Conservation (phyloP, 768 basidiomycete genomes). For the Mycena epipterygia region DNA sequence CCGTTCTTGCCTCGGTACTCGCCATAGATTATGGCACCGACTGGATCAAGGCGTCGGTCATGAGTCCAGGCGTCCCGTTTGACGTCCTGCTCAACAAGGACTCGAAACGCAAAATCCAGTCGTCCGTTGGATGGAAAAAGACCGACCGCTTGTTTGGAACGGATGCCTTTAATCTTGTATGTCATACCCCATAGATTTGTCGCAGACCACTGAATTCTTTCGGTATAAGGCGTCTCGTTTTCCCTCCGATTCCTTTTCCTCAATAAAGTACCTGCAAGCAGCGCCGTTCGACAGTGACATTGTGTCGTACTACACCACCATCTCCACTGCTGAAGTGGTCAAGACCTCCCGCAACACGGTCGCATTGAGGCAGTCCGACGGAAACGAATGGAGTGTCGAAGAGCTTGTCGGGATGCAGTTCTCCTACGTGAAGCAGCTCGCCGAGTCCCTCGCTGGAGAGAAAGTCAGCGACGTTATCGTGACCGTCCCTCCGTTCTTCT, state of each 20-base stretch:
- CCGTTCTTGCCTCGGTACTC: conserved; percentile 81
- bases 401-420: conserved; percentile 97
- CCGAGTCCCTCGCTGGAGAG: conserved; percentile 82
- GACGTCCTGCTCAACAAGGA: conserved; percentile 97
- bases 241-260: conserved; percentile 88
- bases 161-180: conserved; percentile 90
- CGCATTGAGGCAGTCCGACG: conserved; percentile 70
- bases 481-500: conserved; percentile 92
- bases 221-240: conserved; percentile 93
- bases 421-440: conserved; percentile 89
- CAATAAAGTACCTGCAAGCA: conserved; percentile 87
- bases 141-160: conserved; percentile 90
- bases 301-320: conserved; percentile 69
- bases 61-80: conserved; percentile 95
- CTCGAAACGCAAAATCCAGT: conserved; percentile 95
- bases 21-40: conserved; percentile 99
- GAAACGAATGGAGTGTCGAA: conserved; percentile 84
- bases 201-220: conserved; percentile 13
- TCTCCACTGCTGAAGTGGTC: conserved; percentile 66
- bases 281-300: conserved; percentile 71
- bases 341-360: conserved; percentile 73
- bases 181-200: conserved; percentile 45
- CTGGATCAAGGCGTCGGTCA: conserved; percentile 95
- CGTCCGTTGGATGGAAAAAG: conserved; percentile 92
- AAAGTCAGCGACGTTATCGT: conserved; percentile 87